Conservation (phyloP, 495 filamentous ascomycete species). For the Chaetomidium leptoderma region DNA sequence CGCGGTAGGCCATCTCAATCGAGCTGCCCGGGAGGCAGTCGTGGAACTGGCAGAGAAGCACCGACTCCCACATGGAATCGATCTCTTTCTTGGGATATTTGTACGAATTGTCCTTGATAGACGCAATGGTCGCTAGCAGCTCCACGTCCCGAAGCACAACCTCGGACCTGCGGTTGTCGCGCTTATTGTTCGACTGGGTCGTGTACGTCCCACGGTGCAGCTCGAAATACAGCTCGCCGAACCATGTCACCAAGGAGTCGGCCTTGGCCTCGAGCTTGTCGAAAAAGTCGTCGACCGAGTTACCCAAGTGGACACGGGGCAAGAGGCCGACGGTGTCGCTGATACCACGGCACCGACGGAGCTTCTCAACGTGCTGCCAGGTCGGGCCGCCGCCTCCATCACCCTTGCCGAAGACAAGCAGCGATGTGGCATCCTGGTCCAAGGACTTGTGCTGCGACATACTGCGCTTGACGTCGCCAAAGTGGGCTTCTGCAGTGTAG, state of each 20-base stretch:
- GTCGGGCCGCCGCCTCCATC: conserved; percentile 95
- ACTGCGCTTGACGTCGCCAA: conserved; percentile 90
- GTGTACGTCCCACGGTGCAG: conserved; percentile 95
- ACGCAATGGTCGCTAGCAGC: conserved; percentile 80
- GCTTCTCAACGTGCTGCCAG: conserved; percentile 89
- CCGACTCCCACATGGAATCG: conserved; percentile 88
- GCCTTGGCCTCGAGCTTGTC: conserved; percentile 71
- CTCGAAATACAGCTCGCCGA: conserved; percentile 96
- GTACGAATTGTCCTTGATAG: conserved; percentile 63
- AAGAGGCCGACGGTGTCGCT: conserved; percentile 80
- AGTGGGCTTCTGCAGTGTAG: conserved; percentile 90
- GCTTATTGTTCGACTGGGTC: conserved; percentile 94
- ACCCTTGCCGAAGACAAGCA: conserved; percentile 92
- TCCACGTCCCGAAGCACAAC: conserved; percentile 82
- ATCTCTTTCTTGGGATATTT: conserved; percentile 87
- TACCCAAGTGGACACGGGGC: conserved; percentile 83
- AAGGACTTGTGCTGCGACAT: conserved; percentile 91
- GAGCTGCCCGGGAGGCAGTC: conserved; percentile 93
- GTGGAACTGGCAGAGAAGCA: conserved; percentile 90
- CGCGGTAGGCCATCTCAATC: conserved; percentile 96
- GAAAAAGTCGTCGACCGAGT: conserved; percentile 96
- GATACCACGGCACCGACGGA: conserved; percentile 88
- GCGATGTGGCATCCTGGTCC: conserved; percentile 80
- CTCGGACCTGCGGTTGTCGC: conserved; percentile 83
- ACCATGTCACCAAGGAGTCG: conserved; percentile 87